Evolutionary conservation across 345 rosid species (phyloP).

Genomic region (Odontarrhena argentea): DNA sequence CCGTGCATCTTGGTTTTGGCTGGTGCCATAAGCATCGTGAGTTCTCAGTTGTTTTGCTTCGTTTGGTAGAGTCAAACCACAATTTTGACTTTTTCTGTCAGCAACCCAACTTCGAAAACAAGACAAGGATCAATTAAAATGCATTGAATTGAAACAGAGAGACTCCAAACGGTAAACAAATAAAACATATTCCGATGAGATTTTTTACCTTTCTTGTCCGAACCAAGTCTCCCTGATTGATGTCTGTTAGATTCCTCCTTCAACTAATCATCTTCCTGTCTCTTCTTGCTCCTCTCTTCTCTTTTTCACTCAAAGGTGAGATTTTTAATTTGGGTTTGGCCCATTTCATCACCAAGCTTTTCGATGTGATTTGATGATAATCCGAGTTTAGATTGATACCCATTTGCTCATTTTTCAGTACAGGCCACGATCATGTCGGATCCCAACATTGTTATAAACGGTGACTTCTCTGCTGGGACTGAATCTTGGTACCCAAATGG

Average conservation of each 20-base stretch:
- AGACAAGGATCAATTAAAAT: constrained; percentile 3
- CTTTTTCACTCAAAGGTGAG: constrained; percentile 28
- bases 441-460: constrained; percentile 59
- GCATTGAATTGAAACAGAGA: background rate
- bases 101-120: constrained; percentile 9
- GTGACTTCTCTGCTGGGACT: constrained; percentile 76
- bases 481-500: constrained; percentile 75
- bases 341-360: constrained; percentile 27
- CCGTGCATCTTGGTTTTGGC: too few relatives aligned
- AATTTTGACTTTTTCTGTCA: constrained; percentile 2
- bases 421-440: constrained; percentile 37
- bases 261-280: constrained; percentile 18
- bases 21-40: too few relatives aligned
- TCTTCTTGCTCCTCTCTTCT: background rate
- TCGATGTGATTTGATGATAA: constrained; percentile 18
- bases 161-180: background rate
- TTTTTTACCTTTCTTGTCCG: constrained; percentile 9
- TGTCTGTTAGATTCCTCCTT: constrained; percentile 14
- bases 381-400: constrained; percentile 1
- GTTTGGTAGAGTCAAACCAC: constrained; percentile 29
- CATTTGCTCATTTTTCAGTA: constrained; percentile 5
- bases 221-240: constrained; percentile 20
- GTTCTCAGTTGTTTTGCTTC: background rate
- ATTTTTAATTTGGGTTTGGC: constrained; percentile 18
- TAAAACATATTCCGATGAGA: background rate